Percentiles rank a stretch among this genome's conserved stretches.
Evolutionary conservation across 2,329 filamentous ascomycete genomes (phyloP).

Genomic region (Alternaria sp.): DNA sequence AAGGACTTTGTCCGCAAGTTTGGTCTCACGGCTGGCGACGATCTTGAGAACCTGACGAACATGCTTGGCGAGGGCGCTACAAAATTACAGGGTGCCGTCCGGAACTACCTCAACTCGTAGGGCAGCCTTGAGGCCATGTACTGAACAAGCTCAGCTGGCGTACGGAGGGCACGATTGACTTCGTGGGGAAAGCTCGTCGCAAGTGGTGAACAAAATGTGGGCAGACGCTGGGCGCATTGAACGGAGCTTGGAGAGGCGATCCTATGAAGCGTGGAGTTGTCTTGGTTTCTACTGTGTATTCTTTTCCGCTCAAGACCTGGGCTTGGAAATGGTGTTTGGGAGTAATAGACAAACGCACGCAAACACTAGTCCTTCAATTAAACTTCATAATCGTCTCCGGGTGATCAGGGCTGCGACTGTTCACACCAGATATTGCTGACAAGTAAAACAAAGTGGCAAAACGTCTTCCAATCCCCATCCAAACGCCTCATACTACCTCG

Average conservation of each 20-base stretch:
- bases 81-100: slow-evolving; percentile 72
- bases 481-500: background rate
- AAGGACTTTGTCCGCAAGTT: slow-evolving; percentile 97
- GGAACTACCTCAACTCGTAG: slow-evolving; percentile 53
- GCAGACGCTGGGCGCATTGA: slow-evolving; percentile 7
- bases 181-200: background rate
- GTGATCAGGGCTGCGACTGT: background rate
- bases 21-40: slow-evolving; percentile 93
- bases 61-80: slow-evolving; percentile 85
- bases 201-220: background rate
- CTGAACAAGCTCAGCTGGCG: background rate
- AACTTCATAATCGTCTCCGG: background rate
- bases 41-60: slow-evolving; percentile 87
- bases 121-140: background rate
- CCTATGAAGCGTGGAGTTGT: slow-evolving; percentile 8
- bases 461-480: fast-evolving
- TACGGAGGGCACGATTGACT: background rate
- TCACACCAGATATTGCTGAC: background rate
- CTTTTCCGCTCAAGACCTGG: background rate
- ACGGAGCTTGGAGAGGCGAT: background rate
- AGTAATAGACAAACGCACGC: slow-evolving; percentile 8
- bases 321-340: slow-evolving; percentile 10
- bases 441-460: fast-evolving
- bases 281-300: background rate
- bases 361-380: background rate